These are phyloP conservation scores for Acorus calamus DNA, from an alignment of 106 monocot species.

Conservation along the genomic window DNA sequence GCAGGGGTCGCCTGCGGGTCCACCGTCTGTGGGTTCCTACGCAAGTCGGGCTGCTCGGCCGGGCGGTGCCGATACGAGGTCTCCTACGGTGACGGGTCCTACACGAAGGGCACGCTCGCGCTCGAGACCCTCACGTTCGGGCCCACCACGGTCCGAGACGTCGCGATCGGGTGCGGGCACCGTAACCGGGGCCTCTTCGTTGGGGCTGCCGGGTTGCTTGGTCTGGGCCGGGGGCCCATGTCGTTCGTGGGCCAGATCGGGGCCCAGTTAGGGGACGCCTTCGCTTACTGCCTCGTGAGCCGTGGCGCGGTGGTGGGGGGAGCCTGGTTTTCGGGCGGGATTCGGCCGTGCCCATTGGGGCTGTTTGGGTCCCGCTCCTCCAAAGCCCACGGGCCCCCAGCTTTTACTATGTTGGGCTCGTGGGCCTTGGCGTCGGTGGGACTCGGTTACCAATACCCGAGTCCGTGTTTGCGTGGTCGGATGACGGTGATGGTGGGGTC, in stretches of 20 bases:
- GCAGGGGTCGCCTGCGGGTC: constrained; percentile 44
- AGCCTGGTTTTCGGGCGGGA: constrained; percentile 51
- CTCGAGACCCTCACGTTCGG: constrained; percentile 66
- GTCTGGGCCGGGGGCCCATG: constrained; percentile 66
- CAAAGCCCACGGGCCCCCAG: constrained; percentile 48
- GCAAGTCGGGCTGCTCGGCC: constrained; percentile 11
- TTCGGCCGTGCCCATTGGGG: constrained; percentile 47
- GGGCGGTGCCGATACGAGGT: constrained; percentile 53
- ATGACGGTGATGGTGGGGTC: constrained; percentile 41
- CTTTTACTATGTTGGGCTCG: constrained; percentile 73
- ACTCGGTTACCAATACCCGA: constrained; percentile 23
- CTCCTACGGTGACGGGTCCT: constrained; percentile 80
- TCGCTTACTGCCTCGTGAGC: constrained; percentile 68
- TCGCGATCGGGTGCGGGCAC: constrained; percentile 85
- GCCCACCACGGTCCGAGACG: constrained; percentile 21
- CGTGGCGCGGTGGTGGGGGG: constrained; percentile 25
- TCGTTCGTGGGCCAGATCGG: constrained; percentile 73
- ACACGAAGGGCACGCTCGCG: constrained; percentile 53
- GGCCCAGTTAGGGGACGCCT: constrained; percentile 53
- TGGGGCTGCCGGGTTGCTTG: constrained; percentile 58
- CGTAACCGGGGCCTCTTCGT: constrained; percentile 63
- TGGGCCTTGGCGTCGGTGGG: constrained; percentile 55
- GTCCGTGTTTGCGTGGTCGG: constrained; percentile 27
- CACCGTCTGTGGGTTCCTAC: constrained; percentile 33
- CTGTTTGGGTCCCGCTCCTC: constrained; percentile 69